phyloP scores from a whole-genome alignment of 495 filamentous ascomycete species.

The Aspergillus heteromorphus region DNA sequence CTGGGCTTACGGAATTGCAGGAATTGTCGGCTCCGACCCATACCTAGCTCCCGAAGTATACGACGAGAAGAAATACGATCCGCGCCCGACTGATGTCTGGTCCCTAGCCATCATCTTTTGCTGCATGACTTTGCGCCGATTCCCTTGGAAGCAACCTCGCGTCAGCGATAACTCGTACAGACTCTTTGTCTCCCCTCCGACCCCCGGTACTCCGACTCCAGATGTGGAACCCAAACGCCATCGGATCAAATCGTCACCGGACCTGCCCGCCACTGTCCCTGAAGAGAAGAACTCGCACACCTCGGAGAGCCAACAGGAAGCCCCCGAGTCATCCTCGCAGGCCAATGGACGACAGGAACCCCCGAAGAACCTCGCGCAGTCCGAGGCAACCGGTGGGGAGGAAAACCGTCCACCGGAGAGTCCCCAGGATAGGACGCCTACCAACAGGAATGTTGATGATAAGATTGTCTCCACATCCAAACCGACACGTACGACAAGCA shows the following conservation, averaged over 20 bases:
- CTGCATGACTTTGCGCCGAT: slow-evolving; percentile 94
- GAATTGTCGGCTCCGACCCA: slow-evolving; percentile 95
- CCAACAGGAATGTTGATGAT: slow-evolving; percentile 22
- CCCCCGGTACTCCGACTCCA: slow-evolving; percentile 42
- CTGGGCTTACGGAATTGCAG: slow-evolving; percentile 46
- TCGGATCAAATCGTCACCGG: slow-evolving; percentile 32
- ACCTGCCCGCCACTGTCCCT: slow-evolving; percentile 25
- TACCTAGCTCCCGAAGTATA: slow-evolving; percentile 98
- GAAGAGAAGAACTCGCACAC: slow-evolving; percentile 21
- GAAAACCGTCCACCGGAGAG: slow-evolving; percentile 20
- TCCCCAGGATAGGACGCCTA: slow-evolving; percentile 16
- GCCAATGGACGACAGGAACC: slow-evolving; percentile 9
- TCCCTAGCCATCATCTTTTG: slow-evolving; percentile 98
- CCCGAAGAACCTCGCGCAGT: slow-evolving; percentile 11
- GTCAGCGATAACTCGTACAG: slow-evolving; percentile 91
- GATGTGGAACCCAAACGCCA: slow-evolving; percentile 42
- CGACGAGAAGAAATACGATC: slow-evolving; percentile 90
- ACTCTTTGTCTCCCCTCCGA: slow-evolving; percentile 77
- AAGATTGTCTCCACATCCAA: slow-evolving; percentile 21
- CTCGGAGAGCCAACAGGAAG: slow-evolving; percentile 1
- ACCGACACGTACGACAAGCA: slow-evolving; percentile 42
- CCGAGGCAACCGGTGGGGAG: slow-evolving; percentile 12
- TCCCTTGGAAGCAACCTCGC: slow-evolving; percentile 95
- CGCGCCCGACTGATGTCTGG: slow-evolving; percentile 93
- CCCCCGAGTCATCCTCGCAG: slow-evolving; percentile 5